These are phyloP conservation scores for Fusarium redolens DNA, from an alignment of 2,329 filamentous ascomycete species.

Conservation along the genomic window DNA sequence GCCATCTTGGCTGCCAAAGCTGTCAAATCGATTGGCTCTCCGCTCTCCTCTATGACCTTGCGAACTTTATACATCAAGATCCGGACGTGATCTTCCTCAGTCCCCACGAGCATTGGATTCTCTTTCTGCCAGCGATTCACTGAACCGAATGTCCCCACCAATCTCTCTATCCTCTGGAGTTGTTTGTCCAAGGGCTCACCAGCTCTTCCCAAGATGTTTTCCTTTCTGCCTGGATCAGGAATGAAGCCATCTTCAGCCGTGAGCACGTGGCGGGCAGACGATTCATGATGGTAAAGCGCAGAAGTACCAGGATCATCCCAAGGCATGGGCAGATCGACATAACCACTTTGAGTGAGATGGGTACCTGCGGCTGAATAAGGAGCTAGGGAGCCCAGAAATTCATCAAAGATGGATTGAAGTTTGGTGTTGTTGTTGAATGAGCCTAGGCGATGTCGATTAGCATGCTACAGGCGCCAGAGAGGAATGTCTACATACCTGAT, in stretches of 20 bases:
- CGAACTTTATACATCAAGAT: not conserved
- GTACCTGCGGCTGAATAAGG: not conserved
- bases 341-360: not conserved
- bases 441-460: fast-evolving
- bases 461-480: fast-evolving
- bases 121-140: slow-evolving; percentile 6
- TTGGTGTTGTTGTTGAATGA: not conserved
- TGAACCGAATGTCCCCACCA: not conserved
- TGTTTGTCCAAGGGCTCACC: fast-evolving
- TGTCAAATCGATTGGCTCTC: not conserved
- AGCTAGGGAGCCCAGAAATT: not conserved
- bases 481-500: fast-evolving
- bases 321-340: slow-evolving; percentile 2
- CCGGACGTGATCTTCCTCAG: not conserved
- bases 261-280: not conserved
- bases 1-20: not conserved
- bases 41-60: not conserved
- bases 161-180: not conserved
- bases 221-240: fast-evolving
- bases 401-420: not conserved
- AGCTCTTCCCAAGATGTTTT: fast-evolving
- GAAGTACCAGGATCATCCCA: not conserved
- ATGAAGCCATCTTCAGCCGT: not conserved
- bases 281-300: not conserved
- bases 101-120: not conserved